Conservation (phyloP, 352 stramenopile genomes). For the Globisporangium spiculum region DNA sequence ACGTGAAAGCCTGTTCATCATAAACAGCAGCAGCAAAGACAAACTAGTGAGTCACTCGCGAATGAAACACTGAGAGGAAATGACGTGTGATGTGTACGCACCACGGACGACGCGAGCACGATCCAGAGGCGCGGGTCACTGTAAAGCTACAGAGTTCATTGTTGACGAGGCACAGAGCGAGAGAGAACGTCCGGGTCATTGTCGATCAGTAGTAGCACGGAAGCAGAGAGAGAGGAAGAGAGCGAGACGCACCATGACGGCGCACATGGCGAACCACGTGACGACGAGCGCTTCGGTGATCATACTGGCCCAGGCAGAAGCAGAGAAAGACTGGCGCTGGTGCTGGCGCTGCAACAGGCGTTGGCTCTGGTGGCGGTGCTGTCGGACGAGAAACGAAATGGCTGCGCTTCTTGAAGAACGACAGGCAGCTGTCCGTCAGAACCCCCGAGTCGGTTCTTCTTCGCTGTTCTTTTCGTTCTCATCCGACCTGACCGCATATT, state of each 20-base stretch:
- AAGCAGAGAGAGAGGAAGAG: neutral
- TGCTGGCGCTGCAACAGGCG: no score
- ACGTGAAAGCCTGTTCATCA: conserved; percentile 37
- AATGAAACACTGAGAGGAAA: neutral
- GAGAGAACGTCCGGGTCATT: neutral
- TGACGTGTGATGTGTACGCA: conserved; percentile 16
- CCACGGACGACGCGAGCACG: conserved; percentile 58
- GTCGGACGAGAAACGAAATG: conserved; percentile 1
- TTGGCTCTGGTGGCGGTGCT: neutral
- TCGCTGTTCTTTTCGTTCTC: conserved; percentile 4
- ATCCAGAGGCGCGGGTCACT: conserved; percentile 59
- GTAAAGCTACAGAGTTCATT: conserved; percentile 35
- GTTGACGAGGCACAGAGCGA: neutral
- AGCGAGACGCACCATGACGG: conserved; percentile 40
- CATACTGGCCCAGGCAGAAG: conserved; percentile 21
- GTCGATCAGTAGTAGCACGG: conserved; percentile 9
- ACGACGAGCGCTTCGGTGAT: conserved; percentile 52
- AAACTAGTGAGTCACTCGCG: neutral
- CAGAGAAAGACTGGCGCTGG: neutral
- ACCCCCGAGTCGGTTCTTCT: conserved; percentile 5
- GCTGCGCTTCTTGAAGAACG: conserved; percentile 1
- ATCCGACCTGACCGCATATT: neutral
- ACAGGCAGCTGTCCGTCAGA: neutral
- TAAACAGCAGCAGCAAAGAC: neutral
- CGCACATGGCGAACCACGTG: conserved; percentile 63